phyloP scores from a whole-genome alignment of 1,284 basidiomycete species.

The Gastroboletus turbinatus region DNA sequence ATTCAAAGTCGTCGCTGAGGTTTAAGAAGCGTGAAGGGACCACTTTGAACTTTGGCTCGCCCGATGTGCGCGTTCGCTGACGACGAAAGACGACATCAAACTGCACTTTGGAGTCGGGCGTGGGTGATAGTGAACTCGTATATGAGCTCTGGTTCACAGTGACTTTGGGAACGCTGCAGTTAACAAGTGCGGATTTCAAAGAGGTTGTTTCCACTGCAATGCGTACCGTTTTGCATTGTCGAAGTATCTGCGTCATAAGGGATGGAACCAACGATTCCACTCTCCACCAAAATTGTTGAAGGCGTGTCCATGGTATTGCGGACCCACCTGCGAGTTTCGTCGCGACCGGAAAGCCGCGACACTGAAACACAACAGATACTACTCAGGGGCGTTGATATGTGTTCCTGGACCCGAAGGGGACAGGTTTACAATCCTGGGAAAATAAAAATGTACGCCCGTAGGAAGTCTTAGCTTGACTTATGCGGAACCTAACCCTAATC shows the following conservation, averaged over 20 bases:
- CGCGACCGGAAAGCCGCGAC: background rate
- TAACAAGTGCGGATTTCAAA: background rate
- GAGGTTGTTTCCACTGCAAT: too few relatives aligned
- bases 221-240: conserved; percentile 3
- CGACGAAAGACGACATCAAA: conserved; percentile 57
- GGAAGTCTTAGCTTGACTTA: too few relatives aligned
- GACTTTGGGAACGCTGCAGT: background rate
- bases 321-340: background rate
- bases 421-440: too few relatives aligned
- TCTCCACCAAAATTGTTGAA: conserved; percentile 4
- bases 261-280: background rate
- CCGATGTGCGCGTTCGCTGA: conserved; percentile 49
- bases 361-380: too few relatives aligned
- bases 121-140: conserved; percentile 33
- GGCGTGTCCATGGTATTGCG: conserved; percentile 11
- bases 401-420: too few relatives aligned
- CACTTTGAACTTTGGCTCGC: conserved; percentile 45
- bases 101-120: conserved; percentile 44
- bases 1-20: conserved; percentile 63
- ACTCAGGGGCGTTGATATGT: too few relatives aligned
- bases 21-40: conserved; percentile 61
- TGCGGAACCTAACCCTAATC: too few relatives aligned
- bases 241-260: background rate
- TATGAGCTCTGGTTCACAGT: background rate
- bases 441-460: too few relatives aligned